These are phyloP conservation scores for Suhomyces tanzawaensis DNA, from an alignment of 805 yeast genomes.

Conservation along the genomic window DNA sequence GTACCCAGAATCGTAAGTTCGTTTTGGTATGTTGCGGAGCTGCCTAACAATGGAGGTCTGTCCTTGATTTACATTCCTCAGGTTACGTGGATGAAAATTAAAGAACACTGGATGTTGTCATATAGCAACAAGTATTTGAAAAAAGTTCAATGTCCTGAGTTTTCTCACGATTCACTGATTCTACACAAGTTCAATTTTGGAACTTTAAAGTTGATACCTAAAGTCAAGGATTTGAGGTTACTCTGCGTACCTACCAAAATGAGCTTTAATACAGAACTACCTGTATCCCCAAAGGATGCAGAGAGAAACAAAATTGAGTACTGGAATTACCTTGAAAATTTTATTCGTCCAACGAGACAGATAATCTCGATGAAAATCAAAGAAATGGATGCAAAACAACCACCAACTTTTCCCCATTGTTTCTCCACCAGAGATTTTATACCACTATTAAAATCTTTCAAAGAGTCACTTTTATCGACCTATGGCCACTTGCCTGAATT, in stretches of 20 bases:
- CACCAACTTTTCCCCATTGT: constrained; percentile 26
- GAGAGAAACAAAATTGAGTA: constrained; percentile 32
- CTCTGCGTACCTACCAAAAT: constrained; percentile 49
- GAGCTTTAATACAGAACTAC: not conserved
- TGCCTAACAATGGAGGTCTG: constrained; percentile 24
- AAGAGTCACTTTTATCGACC: constrained; percentile 12
- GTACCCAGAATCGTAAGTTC: constrained; percentile 47
- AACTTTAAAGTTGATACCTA: constrained; percentile 55
- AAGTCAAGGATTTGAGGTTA: constrained; percentile 56
- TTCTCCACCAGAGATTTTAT: constrained; percentile 49
- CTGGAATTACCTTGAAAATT: constrained; percentile 30
- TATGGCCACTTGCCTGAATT: constrained; percentile 31
- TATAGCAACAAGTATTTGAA: constrained; percentile 43
- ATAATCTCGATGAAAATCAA: constrained; percentile 20
- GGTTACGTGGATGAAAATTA: constrained; percentile 50
- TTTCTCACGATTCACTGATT: constrained; percentile 1
- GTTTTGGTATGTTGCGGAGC: constrained; percentile 68
- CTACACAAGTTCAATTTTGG: constrained; percentile 30
- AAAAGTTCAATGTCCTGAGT: constrained; percentile 2
- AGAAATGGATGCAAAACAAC: constrained; percentile 8
- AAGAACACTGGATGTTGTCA: constrained; percentile 38
- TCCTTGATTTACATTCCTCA: constrained; percentile 54
- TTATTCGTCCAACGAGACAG: constrained; percentile 44
- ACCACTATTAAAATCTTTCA: constrained; percentile 35
- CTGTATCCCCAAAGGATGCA: constrained; percentile 19